Conservation (phyloP, 2,329 filamentous ascomycete species). For the Paramyrothecium sp. region DNA sequence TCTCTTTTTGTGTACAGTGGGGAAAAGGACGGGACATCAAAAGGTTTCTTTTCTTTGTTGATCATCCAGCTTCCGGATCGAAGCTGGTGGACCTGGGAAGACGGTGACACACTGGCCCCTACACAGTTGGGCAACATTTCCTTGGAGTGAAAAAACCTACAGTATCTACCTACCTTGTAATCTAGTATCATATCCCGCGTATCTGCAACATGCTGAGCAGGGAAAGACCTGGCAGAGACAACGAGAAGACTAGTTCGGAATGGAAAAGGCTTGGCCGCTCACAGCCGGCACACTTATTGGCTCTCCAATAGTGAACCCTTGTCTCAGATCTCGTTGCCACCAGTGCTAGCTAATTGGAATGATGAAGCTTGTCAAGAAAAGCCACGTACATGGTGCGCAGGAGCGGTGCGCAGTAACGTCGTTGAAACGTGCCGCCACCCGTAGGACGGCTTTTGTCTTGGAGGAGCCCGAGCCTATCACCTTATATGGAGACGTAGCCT, state of each 20-base stretch:
- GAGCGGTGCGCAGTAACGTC: too few relatives aligned
- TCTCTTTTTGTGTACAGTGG: neutral
- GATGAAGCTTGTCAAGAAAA: neutral
- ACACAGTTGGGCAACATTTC: neutral
- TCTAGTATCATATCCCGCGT: conserved; percentile 8
- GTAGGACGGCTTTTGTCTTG: too few relatives aligned
- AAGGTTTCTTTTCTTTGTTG: neutral
- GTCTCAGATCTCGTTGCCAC: neutral
- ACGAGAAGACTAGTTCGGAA: neutral
- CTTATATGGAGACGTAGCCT: too few relatives aligned
- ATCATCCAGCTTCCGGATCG: neutral
- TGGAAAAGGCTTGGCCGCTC: neutral
- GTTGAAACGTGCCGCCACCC: too few relatives aligned
- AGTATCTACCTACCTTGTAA: conserved; percentile 12
- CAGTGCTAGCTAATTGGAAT: neutral
- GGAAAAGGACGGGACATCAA: neutral
- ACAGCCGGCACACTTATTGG: neutral
- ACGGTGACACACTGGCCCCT: neutral
- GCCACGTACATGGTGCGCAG: too few relatives aligned
- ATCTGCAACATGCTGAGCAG: conserved; percentile 3
- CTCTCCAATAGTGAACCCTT: neutral
- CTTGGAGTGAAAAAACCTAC: conserved; percentile 2
- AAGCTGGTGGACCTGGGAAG: neutral
- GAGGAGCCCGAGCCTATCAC: too few relatives aligned
- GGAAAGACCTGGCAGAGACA: neutral